Evolutionary conservation across 108 stramenopile genomes (phyloP).

Genomic region (Cyclotella kingstonii): DNA sequence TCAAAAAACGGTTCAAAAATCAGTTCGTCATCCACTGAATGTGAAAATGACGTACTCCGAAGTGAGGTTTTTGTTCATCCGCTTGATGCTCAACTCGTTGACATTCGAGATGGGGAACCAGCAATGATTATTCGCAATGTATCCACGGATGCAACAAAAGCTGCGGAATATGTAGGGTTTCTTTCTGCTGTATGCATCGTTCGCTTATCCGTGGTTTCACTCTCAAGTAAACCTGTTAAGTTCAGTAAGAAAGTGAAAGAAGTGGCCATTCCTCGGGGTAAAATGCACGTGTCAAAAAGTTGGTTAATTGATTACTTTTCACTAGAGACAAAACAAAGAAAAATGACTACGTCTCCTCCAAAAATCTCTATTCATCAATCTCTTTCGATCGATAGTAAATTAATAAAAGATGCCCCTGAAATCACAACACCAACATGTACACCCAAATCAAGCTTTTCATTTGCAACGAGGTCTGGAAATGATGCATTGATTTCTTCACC

Average conservation of each 20-base stretch:
- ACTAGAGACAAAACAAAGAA: too few relatives aligned
- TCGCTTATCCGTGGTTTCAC: conserved; percentile 9
- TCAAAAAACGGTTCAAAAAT: too few relatives aligned
- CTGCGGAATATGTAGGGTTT: not conserved
- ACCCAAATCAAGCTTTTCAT: conserved; percentile 56
- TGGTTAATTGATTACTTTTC: not conserved
- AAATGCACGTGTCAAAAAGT: not conserved
- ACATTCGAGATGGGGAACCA: conserved; percentile 21
- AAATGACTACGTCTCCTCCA: too few relatives aligned
- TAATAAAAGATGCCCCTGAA: not conserved
- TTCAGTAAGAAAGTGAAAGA: not conserved
- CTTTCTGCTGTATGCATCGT: conserved; percentile 9
- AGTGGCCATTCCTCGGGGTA: not conserved
- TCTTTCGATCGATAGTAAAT: not conserved
- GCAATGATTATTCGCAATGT: conserved; percentile 14
- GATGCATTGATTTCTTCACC: conserved; percentile 46
- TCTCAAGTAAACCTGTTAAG: not conserved
- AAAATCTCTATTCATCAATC: not conserved
- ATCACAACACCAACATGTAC: conserved; percentile 22
- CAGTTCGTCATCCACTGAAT: too few relatives aligned
- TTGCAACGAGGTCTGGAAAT: conserved; percentile 58
- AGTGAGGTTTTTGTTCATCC: conserved; percentile 12
- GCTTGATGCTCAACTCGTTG: conserved; percentile 20
- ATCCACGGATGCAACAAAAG: not conserved
- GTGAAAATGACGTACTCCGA: conserved; percentile 12